Base-by-base conservation (phyloP, 257 asterid genomes). In the Solanum commersonii region DNA sequence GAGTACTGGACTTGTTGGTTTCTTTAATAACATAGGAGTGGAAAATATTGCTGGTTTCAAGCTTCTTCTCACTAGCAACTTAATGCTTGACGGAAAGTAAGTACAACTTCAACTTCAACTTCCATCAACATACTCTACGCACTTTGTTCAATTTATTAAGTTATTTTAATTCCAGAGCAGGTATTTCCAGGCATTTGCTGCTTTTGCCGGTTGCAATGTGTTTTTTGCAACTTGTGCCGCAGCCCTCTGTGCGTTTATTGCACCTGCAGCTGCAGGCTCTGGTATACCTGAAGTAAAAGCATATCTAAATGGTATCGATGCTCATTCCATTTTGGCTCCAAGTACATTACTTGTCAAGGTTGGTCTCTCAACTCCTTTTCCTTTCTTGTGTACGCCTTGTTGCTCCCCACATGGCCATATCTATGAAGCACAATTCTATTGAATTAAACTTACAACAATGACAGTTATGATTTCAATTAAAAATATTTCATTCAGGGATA, bases 271-370 rank as follows among this genome's bases (percentile, higher is more conserved):
- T 31, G 98, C 98, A 78, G 99, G 99, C 34, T 96, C 99, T 71
- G 99, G 99, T 88, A 96, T 96, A 88, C 99, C 99, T 86, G 99
- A 96, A 93, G 99, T 97, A 92, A 97, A 97, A 95, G 98, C 99
- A 77, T 95, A 97, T 88, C 98, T 97, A 88, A 97, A 97, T 84
- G 99, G 99, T 42, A 91, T 97, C 27, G 99, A 97, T 89, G 98
- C 99, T 83, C 97, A 97, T 91, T 95, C 99, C 88, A 97, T 97
- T 85, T 90, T 97, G 92, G 99, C 99, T 89, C 99, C 99, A 79
- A 95, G 97, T 90, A 97, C 99, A 79, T 93, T 97, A 60, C 92
- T 97, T 85, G 99, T 97, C 84, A 97, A 97, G 98, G 99, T 97
- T 79, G 65, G 72, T 88, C 18, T 49, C 70, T 46, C 70, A 25